These are phyloP conservation scores for Barnettozyma botsteinii DNA, from an alignment of 805 yeast species.

Conservation along the genomic window DNA sequence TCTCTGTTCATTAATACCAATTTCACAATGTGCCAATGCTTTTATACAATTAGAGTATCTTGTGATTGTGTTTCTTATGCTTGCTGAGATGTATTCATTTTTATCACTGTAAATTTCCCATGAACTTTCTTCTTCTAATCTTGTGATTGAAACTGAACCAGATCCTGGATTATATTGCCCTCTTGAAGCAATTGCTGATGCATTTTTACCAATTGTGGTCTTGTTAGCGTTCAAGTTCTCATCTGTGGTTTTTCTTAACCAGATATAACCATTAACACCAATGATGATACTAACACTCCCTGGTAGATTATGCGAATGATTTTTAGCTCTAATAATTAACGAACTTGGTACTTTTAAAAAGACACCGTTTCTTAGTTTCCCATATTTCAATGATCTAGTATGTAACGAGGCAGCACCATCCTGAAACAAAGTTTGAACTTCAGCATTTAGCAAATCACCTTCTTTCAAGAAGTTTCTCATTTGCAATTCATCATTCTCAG, in stretches of 20 bases:
- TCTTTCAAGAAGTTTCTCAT: conserved; percentile 93
- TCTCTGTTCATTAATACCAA: conserved; percentile 81
- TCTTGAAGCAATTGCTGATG: conserved; percentile 25
- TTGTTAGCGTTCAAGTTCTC: conserved; percentile 26
- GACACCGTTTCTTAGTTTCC: conserved; percentile 88
- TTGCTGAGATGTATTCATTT: conserved; percentile 63
- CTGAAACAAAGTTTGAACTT: conserved; percentile 81
- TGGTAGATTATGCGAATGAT: conserved; percentile 84
- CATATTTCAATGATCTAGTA: conserved; percentile 92
- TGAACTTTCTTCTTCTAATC: conserved; percentile 87
- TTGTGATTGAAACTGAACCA: conserved; percentile 66
- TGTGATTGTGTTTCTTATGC: conserved; percentile 66
- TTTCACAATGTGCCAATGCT: conserved; percentile 76
- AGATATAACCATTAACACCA: conserved; percentile 92
- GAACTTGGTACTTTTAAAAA: conserved; percentile 78
- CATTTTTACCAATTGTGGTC: conserved; percentile 28
- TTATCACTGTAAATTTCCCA: conserved; percentile 93
- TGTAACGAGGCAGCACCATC: conserved; percentile 94
- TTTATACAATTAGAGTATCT: conserved; percentile 80
- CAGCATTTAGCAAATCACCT: conserved; percentile 93
- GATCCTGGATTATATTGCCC: conserved; percentile 47
- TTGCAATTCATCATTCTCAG: conserved; percentile 92
- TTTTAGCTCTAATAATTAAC: conserved; percentile 75
- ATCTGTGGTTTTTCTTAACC: conserved; percentile 71
- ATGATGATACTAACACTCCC: conserved; percentile 88